Conservation (phyloP, 148 eudicot genomes). For the Dysphania ambrosioides region DNA sequence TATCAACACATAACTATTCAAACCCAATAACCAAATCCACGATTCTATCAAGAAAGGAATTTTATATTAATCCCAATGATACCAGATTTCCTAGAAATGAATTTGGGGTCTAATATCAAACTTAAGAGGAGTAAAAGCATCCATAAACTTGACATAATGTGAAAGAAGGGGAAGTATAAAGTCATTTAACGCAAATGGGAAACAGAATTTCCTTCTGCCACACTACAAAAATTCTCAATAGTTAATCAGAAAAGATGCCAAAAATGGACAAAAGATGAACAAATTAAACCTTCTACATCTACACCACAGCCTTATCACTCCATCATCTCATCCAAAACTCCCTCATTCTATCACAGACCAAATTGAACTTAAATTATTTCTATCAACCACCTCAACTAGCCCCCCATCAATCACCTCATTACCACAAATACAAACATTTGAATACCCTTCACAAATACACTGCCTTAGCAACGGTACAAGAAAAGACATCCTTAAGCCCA, state of each 20-base stretch:
- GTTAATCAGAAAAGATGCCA: not conserved
- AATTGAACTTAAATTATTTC: too few relatives aligned
- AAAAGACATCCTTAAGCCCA: not conserved
- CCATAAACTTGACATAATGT: not conserved
- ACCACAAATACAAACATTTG: not conserved
- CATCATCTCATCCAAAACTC: not conserved
- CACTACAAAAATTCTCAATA: not conserved
- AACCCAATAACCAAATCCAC: not conserved
- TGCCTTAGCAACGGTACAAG: not conserved
- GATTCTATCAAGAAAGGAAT: not conserved
- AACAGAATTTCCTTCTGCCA: not conserved
- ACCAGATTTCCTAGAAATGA: not conserved
- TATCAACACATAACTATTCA: not conserved
- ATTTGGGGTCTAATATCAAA: not conserved
- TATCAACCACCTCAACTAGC: not conserved
- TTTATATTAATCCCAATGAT: not conserved
- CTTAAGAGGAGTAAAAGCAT: not conserved
- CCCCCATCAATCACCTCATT: not conserved
- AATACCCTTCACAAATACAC: not conserved
- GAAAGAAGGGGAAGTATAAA: not conserved
- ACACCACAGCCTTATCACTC: not conserved
- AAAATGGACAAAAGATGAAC: not conserved
- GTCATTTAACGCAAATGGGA: not conserved
- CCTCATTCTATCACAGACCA: too few relatives aligned
- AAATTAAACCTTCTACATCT: not conserved